Evolutionary conservation across 1,284 basidiomycete species (phyloP).

Genomic region (Boletellus deceptivus): DNA sequence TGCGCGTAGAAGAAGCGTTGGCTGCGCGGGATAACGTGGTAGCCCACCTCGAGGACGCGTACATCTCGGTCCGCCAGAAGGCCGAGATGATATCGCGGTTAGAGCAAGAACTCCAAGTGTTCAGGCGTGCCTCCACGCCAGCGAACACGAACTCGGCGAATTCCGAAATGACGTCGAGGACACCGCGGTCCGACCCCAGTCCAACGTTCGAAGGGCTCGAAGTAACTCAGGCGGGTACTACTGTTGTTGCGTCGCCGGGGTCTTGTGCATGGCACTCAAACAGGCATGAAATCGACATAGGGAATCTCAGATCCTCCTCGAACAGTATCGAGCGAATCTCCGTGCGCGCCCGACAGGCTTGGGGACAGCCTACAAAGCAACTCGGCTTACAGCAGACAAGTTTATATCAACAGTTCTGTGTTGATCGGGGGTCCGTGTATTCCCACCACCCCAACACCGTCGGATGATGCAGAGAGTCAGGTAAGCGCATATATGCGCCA

Average conservation of each 20-base stretch:
- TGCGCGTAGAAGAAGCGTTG: constrained; percentile 57
- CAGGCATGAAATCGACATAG: not conserved
- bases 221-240: constrained; percentile 2
- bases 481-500: constrained; percentile 23
- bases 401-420: constrained; percentile 7
- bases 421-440: constrained; percentile 4
- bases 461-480: constrained; percentile 5
- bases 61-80: constrained; percentile 60
- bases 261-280: not conserved
- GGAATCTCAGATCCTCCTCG: not conserved
- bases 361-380: constrained; percentile 28
- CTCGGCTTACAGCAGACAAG: constrained; percentile 24
- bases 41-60: constrained; percentile 58
- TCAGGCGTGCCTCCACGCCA: constrained; percentile 26
- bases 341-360: constrained; percentile 24
- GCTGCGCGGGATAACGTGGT: constrained; percentile 65
- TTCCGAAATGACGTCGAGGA: not conserved
- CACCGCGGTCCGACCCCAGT: constrained; percentile 1
- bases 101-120: constrained; percentile 40
- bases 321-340: constrained; percentile 2
- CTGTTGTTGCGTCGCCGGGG: not conserved
- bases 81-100: constrained; percentile 48
- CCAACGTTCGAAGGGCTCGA: not conserved
- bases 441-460: not conserved
- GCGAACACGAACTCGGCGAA: constrained; percentile 11